Conservation (phyloP, 1,284 basidiomycete genomes). For the Sporisorium graminicola region DNA sequence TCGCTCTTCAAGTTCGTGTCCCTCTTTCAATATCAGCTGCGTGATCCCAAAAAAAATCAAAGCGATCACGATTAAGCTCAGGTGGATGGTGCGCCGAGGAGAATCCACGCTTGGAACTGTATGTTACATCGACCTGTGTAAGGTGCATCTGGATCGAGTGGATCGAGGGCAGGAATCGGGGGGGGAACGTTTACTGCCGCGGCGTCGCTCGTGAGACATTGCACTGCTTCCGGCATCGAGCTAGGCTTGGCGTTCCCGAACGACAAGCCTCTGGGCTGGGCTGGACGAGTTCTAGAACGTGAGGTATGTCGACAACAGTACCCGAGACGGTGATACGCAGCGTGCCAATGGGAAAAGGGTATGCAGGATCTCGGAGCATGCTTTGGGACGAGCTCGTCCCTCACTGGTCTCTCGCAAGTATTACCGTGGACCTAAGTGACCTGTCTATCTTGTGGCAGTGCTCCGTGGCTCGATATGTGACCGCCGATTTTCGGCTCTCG, state of each 20-base stretch:
- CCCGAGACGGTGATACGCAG: no score
- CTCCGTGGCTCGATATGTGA: background rate
- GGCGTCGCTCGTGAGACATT: constrained; percentile 3
- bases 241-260: constrained; percentile 13
- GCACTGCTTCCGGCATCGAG: constrained; percentile 13
- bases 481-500: background rate
- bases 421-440: no score
- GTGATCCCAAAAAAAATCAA: constrained; percentile 1
- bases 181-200: background rate
- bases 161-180: background rate
- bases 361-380: background rate
- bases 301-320: background rate
- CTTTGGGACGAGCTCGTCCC: background rate
- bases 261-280: background rate
- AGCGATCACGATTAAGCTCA: background rate
- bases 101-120: no score
- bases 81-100: background rate
- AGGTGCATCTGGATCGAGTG: background rate
- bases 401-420: background rate
- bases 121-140: no score
- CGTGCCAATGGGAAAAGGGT: no score
- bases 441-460: background rate
- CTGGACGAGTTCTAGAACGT: no score
- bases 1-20: background rate
- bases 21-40: background rate